Conservation (phyloP, 148 eudicot species). For the Heliosperma pusillum region DNA sequence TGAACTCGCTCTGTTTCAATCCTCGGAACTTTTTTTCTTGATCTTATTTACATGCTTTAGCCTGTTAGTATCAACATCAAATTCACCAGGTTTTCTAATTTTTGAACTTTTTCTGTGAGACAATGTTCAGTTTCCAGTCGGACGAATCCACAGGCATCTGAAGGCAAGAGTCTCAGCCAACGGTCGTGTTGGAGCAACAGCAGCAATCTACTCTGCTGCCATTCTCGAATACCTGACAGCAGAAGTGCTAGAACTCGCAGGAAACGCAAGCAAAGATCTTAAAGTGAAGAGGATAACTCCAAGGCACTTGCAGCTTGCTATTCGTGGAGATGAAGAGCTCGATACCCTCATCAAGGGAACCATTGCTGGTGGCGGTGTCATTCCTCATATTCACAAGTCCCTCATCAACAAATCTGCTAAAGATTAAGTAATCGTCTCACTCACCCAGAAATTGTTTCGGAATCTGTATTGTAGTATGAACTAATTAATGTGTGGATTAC, state of each 20-base stretch:
- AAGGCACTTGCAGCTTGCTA: conserved; percentile 84
- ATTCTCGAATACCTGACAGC: conserved; percentile 89
- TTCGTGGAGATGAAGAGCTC: conserved; percentile 92
- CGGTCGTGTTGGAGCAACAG: conserved; percentile 88
- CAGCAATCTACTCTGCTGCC: conserved; percentile 89
- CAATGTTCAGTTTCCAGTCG: conserved; percentile 68
- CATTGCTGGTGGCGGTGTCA: conserved; percentile 95
- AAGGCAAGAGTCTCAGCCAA: conserved; percentile 70
- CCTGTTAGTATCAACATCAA: too few relatives aligned
- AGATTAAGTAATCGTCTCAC: conserved; percentile 30
- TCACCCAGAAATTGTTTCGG: too few relatives aligned
- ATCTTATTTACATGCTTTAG: too few relatives aligned
- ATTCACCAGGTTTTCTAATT: too few relatives aligned
- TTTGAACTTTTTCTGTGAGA: too few relatives aligned
- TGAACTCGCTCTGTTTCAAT: too few relatives aligned
- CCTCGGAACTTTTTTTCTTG: too few relatives aligned
- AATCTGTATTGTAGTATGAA: too few relatives aligned
- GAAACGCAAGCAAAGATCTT: conserved; percentile 92
- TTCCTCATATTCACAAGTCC: conserved; percentile 94
- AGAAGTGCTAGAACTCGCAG: conserved; percentile 83
- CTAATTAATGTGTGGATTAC: too few relatives aligned
- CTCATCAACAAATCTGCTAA: conserved; percentile 86
- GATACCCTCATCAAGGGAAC: conserved; percentile 96
- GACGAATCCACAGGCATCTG: conserved; percentile 77
- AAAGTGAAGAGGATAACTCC: conserved; percentile 95